A percentile compares a stretch with the other conserved stretches of the same genome.
Conservation (phyloP, 2,329 filamentous ascomycete genomes). For the Trichophyton mentagrophytes region DNA sequence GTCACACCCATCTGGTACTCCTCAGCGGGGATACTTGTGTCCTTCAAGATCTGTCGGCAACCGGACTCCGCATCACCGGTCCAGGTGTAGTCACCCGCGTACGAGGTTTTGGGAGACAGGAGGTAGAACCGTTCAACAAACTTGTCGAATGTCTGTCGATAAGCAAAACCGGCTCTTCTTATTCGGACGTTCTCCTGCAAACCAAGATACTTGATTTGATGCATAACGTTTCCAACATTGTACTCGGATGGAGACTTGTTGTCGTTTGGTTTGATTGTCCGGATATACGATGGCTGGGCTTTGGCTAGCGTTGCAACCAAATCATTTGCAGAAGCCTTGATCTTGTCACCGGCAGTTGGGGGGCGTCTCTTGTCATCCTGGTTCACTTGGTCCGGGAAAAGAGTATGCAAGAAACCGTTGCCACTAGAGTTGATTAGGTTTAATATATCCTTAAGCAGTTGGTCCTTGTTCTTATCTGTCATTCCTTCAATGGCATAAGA, state of each 20-base stretch:
- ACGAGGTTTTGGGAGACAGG: slow-evolving; percentile 84
- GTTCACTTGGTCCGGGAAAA: slow-evolving; percentile 89
- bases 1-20: slow-evolving; percentile 96
- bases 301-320: slow-evolving; percentile 94
- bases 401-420: slow-evolving; percentile 71
- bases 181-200: slow-evolving; percentile 99
- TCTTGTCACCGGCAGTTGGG: slow-evolving; percentile 90
- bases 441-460: slow-evolving; percentile 83
- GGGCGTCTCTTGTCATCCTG: slow-evolving; percentile 91
- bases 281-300: slow-evolving; percentile 91
- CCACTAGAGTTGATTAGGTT: slow-evolving; percentile 72
- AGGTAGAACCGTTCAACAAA: slow-evolving; percentile 97
- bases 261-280: slow-evolving; percentile 98
- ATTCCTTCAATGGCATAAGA: slow-evolving; percentile 90
- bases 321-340: slow-evolving; percentile 86
- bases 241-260: slow-evolving; percentile 95
- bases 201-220: slow-evolving; percentile 98
- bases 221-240: slow-evolving; percentile 79
- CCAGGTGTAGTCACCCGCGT: slow-evolving; percentile 96
- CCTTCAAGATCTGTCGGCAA: slow-evolving; percentile 83
- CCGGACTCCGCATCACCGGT: slow-evolving; percentile 76
- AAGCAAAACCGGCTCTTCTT: slow-evolving; percentile 88
- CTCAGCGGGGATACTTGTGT: slow-evolving; percentile 86
- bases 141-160: slow-evolving; percentile 93
- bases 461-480: slow-evolving; percentile 99